Percentiles rank a stretch among this genome's conserved stretches.
Conservation (phyloP, 2,329 filamentous ascomycete species). For the Calonectria pteridis region DNA sequence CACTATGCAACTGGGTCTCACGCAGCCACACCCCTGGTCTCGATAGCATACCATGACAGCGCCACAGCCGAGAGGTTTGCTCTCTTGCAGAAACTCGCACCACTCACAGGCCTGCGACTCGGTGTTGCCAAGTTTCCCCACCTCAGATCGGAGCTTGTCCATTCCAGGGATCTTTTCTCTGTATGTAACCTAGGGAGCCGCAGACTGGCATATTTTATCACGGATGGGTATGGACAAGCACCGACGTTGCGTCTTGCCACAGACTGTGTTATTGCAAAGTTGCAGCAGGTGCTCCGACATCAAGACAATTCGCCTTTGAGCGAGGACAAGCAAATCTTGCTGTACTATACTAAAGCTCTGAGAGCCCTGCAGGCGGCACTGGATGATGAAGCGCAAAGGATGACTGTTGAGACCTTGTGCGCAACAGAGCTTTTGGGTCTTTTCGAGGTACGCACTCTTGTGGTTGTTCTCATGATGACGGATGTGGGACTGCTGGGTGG, state of each 20-base stretch:
- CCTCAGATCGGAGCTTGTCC: background rate
- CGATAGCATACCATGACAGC: constrained; percentile 7
- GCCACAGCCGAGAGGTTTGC: background rate
- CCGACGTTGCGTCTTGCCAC: constrained; percentile 7
- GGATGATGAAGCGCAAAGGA: constrained; percentile 24
- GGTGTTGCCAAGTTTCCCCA: constrained; percentile 13
- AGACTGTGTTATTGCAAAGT: constrained; percentile 23
- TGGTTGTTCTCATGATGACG: background rate
- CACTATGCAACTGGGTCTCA: background rate
- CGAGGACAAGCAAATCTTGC: background rate
- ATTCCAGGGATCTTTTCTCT: background rate
- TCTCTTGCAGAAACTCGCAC: constrained; percentile 19
- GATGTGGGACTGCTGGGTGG: background rate
- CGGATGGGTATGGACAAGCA: constrained; percentile 9
- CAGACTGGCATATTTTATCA: constrained; percentile 19
- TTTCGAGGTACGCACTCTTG: constrained; percentile 9
- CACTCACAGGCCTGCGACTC: constrained; percentile 19
- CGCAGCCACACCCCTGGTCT: background rate
- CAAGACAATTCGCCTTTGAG: background rate
- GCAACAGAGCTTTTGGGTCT: constrained; percentile 22
- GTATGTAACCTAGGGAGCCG: constrained; percentile 8
- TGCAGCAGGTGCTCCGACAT: constrained; percentile 11
- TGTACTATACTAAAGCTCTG: constrained; percentile 16
- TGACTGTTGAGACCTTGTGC: constrained; percentile 20
- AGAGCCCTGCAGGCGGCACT: constrained; percentile 21